Conservation (phyloP, 2,329 filamentous ascomycete species). For the Paramyrothecium roridum region DNA sequence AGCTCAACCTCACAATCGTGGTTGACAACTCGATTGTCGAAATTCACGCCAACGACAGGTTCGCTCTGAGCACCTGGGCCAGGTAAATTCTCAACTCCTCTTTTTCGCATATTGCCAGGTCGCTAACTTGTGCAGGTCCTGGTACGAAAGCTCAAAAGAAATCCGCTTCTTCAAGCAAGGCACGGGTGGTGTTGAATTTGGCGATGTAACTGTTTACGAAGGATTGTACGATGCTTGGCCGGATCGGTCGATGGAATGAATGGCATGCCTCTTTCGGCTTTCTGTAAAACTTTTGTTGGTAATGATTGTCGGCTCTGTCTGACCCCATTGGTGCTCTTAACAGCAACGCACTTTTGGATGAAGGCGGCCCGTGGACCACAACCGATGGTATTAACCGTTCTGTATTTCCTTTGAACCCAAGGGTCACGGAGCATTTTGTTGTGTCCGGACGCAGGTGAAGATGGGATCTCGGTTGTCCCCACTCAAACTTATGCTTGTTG, state of each 20-base stretch:
- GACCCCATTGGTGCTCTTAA: too few species aligned
- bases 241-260: conserved; percentile 8
- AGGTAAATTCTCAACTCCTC: conserved; percentile 24
- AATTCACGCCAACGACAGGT: conserved; percentile 37
- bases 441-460: too few species aligned
- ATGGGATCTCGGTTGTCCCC: too few species aligned
- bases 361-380: too few species aligned
- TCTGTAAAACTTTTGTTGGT: too few species aligned
- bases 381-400: too few species aligned
- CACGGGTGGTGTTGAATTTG: conserved; percentile 23
- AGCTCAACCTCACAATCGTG: conserved; percentile 34
- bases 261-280: background rate
- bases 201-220: conserved; percentile 28
- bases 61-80: conserved; percentile 38
- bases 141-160: conserved; percentile 29
- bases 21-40: conserved; percentile 35
- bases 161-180: conserved; percentile 32
- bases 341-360: too few species aligned
- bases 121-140: conserved; percentile 24
- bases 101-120: background rate
- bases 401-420: too few species aligned
- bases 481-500: too few species aligned
- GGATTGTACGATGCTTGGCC: conserved; percentile 36
- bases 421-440: too few species aligned
- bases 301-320: too few species aligned